A percentile compares a stretch with the other conserved stretches of the same genome.
Conservation (phyloP, 805 yeast species). For the Komagataella pastoris region DNA sequence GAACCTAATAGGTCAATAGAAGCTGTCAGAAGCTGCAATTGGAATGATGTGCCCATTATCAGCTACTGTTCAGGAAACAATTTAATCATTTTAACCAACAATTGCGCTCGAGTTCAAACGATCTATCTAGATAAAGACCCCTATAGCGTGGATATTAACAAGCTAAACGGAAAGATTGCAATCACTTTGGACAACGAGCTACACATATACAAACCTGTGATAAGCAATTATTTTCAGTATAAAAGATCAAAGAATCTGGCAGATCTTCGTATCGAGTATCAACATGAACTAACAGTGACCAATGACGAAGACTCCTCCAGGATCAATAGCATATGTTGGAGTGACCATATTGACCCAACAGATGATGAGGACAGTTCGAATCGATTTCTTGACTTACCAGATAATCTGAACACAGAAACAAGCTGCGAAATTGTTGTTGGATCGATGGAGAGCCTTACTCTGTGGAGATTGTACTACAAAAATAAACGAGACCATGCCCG, state of each 20-base stretch:
- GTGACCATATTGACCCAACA: conserved; percentile 17
- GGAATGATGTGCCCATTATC: conserved; percentile 54
- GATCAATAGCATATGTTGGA: conserved; percentile 20
- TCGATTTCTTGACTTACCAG: conserved; percentile 16
- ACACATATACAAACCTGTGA: conserved; percentile 40
- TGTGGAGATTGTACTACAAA: conserved; percentile 34
- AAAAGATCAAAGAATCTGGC: conserved; percentile 17
- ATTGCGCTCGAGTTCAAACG: conserved; percentile 54
- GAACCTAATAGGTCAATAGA: conserved; percentile 52
- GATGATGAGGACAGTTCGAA: conserved; percentile 13
- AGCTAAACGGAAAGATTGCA: conserved; percentile 47
- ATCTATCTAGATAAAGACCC: conserved; percentile 60
- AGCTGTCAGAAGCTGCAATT: conserved; percentile 42
- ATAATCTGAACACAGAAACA: conserved; percentile 20
- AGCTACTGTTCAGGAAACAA: conserved; percentile 85
- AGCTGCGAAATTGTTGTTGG: conserved; percentile 49
- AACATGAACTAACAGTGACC: conserved; percentile 12
- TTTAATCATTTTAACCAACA: conserved; percentile 48
- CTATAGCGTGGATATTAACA: conserved; percentile 48
- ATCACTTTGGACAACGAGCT: conserved; percentile 32
- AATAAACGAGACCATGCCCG: neutral
- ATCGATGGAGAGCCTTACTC: conserved; percentile 30
- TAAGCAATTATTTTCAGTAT: conserved; percentile 27
- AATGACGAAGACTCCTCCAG: conserved; percentile 10
- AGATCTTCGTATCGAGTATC: conserved; percentile 18